Evolutionary conservation across 257 asterid genomes (phyloP).

Genomic region (Jasminum sambac): DNA sequence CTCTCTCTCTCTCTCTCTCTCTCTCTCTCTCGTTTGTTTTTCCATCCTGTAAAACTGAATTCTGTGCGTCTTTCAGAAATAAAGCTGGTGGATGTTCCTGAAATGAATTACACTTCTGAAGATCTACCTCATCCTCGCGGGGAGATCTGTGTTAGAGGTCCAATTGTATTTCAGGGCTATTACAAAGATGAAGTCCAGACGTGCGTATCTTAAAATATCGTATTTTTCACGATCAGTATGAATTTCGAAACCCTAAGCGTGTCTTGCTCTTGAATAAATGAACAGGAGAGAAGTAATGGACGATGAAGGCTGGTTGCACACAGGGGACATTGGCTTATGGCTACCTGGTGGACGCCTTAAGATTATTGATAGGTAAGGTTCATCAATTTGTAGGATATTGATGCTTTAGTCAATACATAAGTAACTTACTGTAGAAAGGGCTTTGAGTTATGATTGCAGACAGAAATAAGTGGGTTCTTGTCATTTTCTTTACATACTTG

Average conservation of each 20-base stretch:
- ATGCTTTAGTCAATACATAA: background rate
- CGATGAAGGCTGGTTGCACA: conserved; percentile 85
- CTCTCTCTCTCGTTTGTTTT: background rate
- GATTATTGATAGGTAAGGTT: conserved; percentile 80
- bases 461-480: background rate
- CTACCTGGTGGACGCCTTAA: conserved; percentile 90
- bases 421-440: background rate
- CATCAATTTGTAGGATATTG: conserved; percentile 2
- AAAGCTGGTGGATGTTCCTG: conserved; percentile 95
- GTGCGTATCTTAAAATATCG: conserved; percentile 38
- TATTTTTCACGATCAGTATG: conserved; percentile 8
- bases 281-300: conserved; percentile 89
- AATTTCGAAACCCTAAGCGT: conserved; percentile 24
- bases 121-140: conserved; percentile 98
- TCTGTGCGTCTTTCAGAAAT: conserved; percentile 50
- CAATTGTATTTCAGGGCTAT: conserved; percentile 80
- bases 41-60: conserved; percentile 11
- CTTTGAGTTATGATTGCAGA: background rate
- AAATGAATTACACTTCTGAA: conserved; percentile 90
- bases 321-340: conserved; percentile 99
- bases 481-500: background rate
- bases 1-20: no score
- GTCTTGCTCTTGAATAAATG: conserved; percentile 23
- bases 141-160: conserved; percentile 97
- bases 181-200: conserved; percentile 86